Percentiles rank a stretch among this genome's conserved stretches.
Evolutionary conservation across 345 rosid genomes (phyloP).

Genomic region (Brassica nigra): DNA sequence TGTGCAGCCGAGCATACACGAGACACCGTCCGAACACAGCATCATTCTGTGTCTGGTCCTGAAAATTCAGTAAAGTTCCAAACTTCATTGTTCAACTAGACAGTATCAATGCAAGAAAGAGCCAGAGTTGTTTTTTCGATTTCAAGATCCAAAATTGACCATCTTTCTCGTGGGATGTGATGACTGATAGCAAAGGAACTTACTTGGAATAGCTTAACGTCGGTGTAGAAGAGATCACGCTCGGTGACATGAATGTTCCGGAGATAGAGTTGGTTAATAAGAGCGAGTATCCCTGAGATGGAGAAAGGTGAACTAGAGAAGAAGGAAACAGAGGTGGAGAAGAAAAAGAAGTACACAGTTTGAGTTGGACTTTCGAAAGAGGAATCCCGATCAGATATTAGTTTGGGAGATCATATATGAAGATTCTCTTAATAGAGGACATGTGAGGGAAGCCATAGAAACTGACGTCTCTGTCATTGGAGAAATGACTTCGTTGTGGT

Average conservation of each 20-base stretch:
- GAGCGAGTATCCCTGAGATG: conserved; percentile 63
- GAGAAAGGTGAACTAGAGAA: too few species aligned
- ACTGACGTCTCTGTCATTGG: background rate
- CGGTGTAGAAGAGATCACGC: conserved; percentile 98
- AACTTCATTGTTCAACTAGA: background rate
- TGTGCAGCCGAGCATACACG: conserved; percentile 93
- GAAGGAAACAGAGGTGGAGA: too few species aligned
- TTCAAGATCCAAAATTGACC: background rate
- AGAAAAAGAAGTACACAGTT: too few species aligned
- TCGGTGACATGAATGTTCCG: conserved; percentile 88
- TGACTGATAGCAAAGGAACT: background rate
- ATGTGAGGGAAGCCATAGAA: background rate
- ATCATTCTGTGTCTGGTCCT: conserved; percentile 96
- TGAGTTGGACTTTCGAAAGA: too few species aligned
- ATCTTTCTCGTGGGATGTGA: background rate
- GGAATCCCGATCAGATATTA: too few species aligned
- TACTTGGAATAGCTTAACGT: conserved; percentile 94
- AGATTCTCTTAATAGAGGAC: too few species aligned
- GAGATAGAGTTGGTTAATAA: conserved; percentile 84
- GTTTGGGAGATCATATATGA: too few species aligned
- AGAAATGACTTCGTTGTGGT: background rate
- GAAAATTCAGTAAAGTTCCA: conserved; percentile 35
- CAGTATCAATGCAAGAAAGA: background rate
- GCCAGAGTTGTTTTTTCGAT: background rate
- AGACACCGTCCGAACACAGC: conserved; percentile 81